phyloP scores from a whole-genome alignment of 2,329 filamentous ascomycete genomes.

The Coniochaeta hoffmannii region DNA sequence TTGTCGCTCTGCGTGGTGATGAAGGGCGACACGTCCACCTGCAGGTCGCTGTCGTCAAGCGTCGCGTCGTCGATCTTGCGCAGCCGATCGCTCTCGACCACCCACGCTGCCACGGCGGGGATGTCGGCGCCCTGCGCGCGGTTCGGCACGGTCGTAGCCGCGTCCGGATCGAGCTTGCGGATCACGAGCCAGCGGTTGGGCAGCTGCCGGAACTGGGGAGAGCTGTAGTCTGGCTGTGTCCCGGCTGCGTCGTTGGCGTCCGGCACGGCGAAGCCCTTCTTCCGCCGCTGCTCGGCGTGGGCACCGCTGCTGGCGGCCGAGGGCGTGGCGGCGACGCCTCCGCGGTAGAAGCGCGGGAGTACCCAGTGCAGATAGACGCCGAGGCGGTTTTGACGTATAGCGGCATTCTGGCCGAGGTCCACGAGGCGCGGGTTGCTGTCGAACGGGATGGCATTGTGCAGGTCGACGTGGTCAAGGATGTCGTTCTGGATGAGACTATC shows the following conservation, averaged over 20 bases:
- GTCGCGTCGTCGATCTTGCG: conserved; percentile 20
- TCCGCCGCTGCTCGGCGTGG: not conserved
- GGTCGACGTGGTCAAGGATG: conserved; percentile 25
- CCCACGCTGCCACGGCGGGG: conserved; percentile 21
- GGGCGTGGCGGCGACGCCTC: conserved; percentile 10
- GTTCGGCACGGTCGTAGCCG: not conserved
- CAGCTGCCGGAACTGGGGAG: conserved; percentile 9
- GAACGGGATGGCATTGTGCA: conserved; percentile 26
- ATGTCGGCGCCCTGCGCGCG: not conserved
- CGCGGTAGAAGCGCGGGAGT: conserved; percentile 28
- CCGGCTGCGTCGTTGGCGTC: not conserved
- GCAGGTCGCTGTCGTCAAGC: conserved; percentile 22
- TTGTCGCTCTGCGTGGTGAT: conserved; percentile 13
- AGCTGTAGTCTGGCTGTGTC: not conserved
- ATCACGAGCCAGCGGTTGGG: conserved; percentile 31
- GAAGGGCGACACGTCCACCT: conserved; percentile 32
- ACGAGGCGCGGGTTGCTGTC: conserved; percentile 25
- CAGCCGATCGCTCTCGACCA: conserved; percentile 29
- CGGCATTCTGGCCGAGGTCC: conserved; percentile 21
- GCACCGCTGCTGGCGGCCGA: not conserved
- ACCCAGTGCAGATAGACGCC: conserved; percentile 37
- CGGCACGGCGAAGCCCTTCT: not conserved
- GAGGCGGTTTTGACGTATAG: conserved; percentile 13
- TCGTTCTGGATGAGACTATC: conserved; percentile 28
- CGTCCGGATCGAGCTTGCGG: conserved; percentile 15